Percentiles rank a stretch among this genome's conserved stretches.
Conservation (phyloP, 2,329 filamentous ascomycete species). For the Exserohilum rostratum region DNA sequence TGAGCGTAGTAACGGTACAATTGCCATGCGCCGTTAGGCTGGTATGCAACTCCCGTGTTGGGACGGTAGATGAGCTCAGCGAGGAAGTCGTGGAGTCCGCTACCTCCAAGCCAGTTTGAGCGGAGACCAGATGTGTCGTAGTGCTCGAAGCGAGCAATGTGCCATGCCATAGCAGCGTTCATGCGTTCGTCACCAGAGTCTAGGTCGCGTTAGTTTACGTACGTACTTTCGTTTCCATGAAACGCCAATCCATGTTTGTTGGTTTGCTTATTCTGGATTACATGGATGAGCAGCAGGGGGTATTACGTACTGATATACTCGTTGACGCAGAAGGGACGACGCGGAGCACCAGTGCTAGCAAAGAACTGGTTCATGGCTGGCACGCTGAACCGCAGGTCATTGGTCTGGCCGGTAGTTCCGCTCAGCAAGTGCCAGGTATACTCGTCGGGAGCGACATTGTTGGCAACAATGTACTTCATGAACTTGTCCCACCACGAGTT, state of each 20-base stretch:
- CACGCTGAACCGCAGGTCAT: background rate
- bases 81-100: constrained; percentile 53
- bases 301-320: background rate
- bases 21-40: constrained; percentile 52
- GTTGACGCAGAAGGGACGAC: too few species aligned
- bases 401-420: constrained; percentile 46
- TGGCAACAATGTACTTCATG: constrained; percentile 42
- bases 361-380: too few species aligned
- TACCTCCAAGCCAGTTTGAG: constrained; percentile 55
- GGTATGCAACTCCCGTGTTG: constrained; percentile 44
- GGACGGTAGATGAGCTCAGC: constrained; percentile 50
- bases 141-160: constrained; percentile 56
- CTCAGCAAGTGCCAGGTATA: constrained; percentile 53
- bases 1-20: constrained; percentile 56
- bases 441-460: constrained; percentile 52
- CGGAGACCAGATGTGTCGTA: constrained; percentile 52
- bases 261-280: too few species aligned
- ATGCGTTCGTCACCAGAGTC: too few species aligned
- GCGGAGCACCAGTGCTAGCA: too few species aligned
- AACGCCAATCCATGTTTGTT: too few species aligned
- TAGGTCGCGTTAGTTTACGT: too few species aligned
- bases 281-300: constrained; percentile 42
- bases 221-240: too few species aligned
- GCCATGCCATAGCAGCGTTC: constrained; percentile 45
- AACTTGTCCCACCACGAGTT: constrained; percentile 49